phyloP scores from a whole-genome alignment of 345 rosid genomes.

The Eutrema yunnanense region DNA sequence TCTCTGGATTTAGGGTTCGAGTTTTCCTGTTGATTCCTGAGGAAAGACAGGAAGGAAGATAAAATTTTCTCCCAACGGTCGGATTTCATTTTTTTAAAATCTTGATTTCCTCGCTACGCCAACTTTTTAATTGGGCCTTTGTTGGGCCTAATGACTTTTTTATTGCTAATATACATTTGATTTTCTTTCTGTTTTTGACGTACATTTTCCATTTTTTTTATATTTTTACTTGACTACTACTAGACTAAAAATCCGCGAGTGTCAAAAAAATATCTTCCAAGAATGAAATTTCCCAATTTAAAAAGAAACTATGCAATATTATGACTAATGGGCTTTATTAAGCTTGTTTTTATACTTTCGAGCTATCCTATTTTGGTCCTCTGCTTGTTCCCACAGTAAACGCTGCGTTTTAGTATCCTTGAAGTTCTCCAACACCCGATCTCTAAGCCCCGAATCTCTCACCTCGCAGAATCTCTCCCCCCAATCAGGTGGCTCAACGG shows the following conservation, averaged over 20 bases:
- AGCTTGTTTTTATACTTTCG: not conserved
- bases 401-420: conserved; percentile 28
- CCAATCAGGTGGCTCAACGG: conserved; percentile 82
- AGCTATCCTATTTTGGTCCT: not conserved
- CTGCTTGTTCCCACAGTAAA: conserved; percentile 51
- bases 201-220: not conserved
- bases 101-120: not conserved
- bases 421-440: conserved; percentile 40
- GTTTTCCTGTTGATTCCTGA: not conserved
- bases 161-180: not conserved
- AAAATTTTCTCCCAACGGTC: conserved; percentile 36
- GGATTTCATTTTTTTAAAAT: not conserved
- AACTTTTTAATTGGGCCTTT: conserved; percentile 9
- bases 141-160: not conserved
- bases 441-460: conserved; percentile 57
- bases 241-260: not conserved
- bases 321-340: not conserved
- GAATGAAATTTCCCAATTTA: not conserved
- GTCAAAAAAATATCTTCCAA: not conserved
- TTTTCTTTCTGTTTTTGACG: not conserved
- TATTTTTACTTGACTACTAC: not conserved
- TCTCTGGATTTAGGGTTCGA: conserved; percentile 2
- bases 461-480: conserved; percentile 69
- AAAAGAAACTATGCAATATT: not conserved
- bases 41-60: not conserved